These are phyloP conservation scores for Vitis rotundifolia DNA, from an alignment of 164 flowering plant genomes.

Conservation along the genomic window DNA sequence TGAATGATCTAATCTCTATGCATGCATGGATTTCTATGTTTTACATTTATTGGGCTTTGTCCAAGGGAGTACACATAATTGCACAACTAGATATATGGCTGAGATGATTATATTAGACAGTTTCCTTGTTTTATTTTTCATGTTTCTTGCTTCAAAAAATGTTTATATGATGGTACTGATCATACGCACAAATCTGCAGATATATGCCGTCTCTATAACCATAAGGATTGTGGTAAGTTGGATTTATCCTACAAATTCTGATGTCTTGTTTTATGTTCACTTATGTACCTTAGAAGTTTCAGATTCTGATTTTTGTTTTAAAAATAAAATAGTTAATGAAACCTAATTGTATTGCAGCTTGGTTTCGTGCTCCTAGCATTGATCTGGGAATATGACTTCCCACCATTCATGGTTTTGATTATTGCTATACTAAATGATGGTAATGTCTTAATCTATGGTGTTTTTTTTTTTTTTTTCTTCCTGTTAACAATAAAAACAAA, in stretches of 20 bases:
- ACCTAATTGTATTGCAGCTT: slow-evolving; percentile 48
- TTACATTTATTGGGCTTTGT: too few relatives aligned
- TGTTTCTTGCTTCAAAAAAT: not conserved
- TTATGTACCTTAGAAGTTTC: not conserved
- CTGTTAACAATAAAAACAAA: too few relatives aligned
- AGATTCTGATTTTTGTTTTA: not conserved
- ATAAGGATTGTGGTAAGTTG: slow-evolving; percentile 87
- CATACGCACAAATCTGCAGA: slow-evolving; percentile 48
- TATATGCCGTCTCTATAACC: slow-evolving; percentile 91
- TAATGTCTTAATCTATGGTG: slow-evolving; percentile 28
- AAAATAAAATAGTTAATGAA: not conserved
- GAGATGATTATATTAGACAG: not conserved
- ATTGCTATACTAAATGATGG: slow-evolving; percentile 90
- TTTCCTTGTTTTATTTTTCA: not conserved
- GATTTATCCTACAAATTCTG: not conserved
- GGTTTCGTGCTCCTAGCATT: slow-evolving; percentile 78
- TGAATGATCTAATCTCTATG: too few relatives aligned
- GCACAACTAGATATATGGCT: too few relatives aligned
- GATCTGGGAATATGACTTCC: slow-evolving; percentile 93
- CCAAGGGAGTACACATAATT: too few relatives aligned
- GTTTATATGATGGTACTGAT: slow-evolving; percentile 10
- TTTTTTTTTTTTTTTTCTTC: not conserved
- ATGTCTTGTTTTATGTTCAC: not conserved
- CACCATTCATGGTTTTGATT: slow-evolving; percentile 92
- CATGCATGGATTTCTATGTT: too few relatives aligned